Evolutionary conservation across 495 filamentous ascomycete genomes (phyloP), one percentile per base, ranked within the genome.

Genomic region (Annulohypoxylon moriforme): DNA sequence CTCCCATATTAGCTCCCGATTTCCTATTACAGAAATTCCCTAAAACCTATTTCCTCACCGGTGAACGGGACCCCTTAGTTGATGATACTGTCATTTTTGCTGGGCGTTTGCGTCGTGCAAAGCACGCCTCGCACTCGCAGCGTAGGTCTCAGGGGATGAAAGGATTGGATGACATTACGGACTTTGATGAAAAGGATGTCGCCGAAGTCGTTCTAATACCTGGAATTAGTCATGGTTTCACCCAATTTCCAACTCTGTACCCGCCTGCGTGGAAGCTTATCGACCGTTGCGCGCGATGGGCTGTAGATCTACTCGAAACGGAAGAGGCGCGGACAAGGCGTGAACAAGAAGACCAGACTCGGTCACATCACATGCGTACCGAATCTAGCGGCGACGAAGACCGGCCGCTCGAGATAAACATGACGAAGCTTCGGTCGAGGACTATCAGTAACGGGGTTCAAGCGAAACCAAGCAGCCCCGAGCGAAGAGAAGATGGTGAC

Each of bases 41-140:
- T 2, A 96, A 95, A 74, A 94, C 92, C 0, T 97, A 93, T 75
- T 92, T 99, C 78, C 82, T 98, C 2, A 98, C 96, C 0, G 96
- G 96, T 59, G 96, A 99, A 78, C 91, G 95, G 29, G 96, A 99
- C 74, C 96, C 96, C 1, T 82, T 99, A 0, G 95, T 98, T 2
- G 96, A 99, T 75, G 96, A 99, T 79, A 99, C 96, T 0, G 92
- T 97, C 2, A 93, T 99, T 64, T 97, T 99, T 71, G 94, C 94
- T 0, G 96, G 96, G 3, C 84, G 96, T 1, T 79, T 99, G 7
- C 85, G 94, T 13, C 88, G 94, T 46, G 94, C 93, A 5, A 97
- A 97, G 73, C 84, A 90, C 4, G 91, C 90, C 1, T 84, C 84
- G 34, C 73, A 83, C 52, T 79, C 81, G 5, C 72, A 70, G 49